These are phyloP conservation scores for Peronospora destructor DNA, from an alignment of 352 stramenopile genomes.

Conservation along the genomic window DNA sequence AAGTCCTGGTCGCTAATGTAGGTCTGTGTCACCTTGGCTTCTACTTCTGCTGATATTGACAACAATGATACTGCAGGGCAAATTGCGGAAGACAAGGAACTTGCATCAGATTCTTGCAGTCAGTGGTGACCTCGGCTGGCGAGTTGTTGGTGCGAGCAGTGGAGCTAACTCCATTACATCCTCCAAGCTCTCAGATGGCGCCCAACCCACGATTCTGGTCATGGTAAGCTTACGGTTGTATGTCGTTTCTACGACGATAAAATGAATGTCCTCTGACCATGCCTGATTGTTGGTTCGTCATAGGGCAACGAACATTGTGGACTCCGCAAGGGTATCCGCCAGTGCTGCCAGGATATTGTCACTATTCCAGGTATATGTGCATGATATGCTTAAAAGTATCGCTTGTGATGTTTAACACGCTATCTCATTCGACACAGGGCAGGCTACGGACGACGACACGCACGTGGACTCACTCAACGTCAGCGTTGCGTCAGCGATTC, in stretches of 20 bases:
- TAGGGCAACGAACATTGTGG: constrained; percentile 77
- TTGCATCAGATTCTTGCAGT: constrained; percentile 62
- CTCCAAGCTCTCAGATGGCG: constrained; percentile 34
- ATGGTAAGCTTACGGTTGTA: constrained; percentile 39
- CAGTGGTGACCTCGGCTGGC: constrained; percentile 63
- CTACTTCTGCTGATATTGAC: background rate
- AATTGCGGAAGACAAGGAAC: constrained; percentile 59
- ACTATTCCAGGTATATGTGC: constrained; percentile 46
- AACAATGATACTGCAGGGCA: constrained; percentile 29
- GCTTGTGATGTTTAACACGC: constrained; percentile 1
- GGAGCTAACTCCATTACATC: constrained; percentile 64
- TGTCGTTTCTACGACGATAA: background rate
- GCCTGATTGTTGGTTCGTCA: constrained; percentile 1
- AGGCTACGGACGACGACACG: constrained; percentile 52
- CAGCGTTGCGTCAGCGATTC: constrained; percentile 64
- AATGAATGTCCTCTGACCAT: background rate
- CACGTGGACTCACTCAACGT: constrained; percentile 79
- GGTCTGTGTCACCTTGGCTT: constrained; percentile 3
- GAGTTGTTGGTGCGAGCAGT: constrained; percentile 60
- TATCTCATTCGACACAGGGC: constrained; percentile 20
- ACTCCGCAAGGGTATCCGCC: constrained; percentile 61
- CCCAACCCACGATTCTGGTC: constrained; percentile 68
- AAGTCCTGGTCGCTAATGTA: constrained; percentile 74
- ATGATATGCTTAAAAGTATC: constrained; percentile 2
- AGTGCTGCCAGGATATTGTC: constrained; percentile 68